Conservation (phyloP, 2,329 filamentous ascomycete genomes). For the Botrytis pseudocinerea region DNA sequence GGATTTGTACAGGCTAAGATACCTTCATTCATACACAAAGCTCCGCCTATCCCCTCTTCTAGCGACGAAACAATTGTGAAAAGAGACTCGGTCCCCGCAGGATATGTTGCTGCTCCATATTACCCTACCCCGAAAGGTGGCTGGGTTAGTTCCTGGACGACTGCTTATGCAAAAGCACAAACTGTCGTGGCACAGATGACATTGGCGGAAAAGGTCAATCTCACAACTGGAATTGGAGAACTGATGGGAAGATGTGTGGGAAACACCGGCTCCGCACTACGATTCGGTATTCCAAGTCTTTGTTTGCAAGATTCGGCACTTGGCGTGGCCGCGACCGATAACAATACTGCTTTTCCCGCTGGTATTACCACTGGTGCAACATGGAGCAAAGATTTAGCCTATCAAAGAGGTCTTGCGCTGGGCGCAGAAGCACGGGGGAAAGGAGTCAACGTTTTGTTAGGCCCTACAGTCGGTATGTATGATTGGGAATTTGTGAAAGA, state of each 20-base stretch:
- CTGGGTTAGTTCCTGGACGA: slow-evolving; percentile 56
- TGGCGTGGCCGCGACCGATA: slow-evolving; percentile 71
- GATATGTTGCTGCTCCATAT: slow-evolving; percentile 37
- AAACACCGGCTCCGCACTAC: slow-evolving; percentile 69
- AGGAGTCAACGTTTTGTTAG: slow-evolving; percentile 69
- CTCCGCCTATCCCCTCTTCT: background rate
- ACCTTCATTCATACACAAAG: slow-evolving; percentile 15
- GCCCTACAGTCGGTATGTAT: slow-evolving; percentile 47
- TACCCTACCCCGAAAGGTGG: slow-evolving; percentile 54
- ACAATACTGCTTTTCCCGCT: slow-evolving; percentile 74
- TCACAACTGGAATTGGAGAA: slow-evolving; percentile 69
- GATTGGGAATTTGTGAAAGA: too few species aligned
- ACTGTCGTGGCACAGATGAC: slow-evolving; percentile 73
- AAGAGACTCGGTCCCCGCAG: slow-evolving; percentile 29
- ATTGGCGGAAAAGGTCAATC: slow-evolving; percentile 76
- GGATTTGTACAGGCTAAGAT: slow-evolving; percentile 2
- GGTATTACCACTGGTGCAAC: slow-evolving; percentile 78
- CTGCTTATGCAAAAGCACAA: slow-evolving; percentile 69
- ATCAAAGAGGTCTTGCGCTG: slow-evolving; percentile 65
- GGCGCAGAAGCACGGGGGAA: slow-evolving; percentile 73
- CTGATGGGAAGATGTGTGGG: slow-evolving; percentile 74
- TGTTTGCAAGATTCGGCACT: slow-evolving; percentile 72
- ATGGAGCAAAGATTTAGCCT: slow-evolving; percentile 71
- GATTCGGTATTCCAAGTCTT: slow-evolving; percentile 71
- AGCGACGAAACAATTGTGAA: background rate